Evolutionary conservation across 768 basidiomycete genomes (phyloP).

Genomic region (Albatrellus ellisii): DNA sequence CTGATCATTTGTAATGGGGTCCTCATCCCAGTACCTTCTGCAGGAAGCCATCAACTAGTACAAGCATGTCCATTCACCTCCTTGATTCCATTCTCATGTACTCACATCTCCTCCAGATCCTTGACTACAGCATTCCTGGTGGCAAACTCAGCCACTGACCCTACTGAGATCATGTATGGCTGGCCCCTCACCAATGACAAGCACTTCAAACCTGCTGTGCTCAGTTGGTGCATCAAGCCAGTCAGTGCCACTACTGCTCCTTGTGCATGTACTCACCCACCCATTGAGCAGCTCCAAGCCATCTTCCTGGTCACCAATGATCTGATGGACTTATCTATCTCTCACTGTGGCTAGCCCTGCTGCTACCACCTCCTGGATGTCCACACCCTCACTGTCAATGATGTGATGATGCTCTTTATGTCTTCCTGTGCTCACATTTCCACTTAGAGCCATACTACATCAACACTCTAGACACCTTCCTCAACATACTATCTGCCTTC

Average conservation of each 20-base stretch:
- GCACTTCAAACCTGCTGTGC: conserved; percentile 74
- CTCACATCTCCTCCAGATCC: no score
- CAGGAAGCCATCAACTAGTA: no score
- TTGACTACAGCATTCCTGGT: conserved; percentile 87
- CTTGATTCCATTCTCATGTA: no score
- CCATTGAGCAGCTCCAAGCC: conserved; percentile 95
- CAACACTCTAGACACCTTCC: conserved; percentile 84
- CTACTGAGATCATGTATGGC: conserved; percentile 77
- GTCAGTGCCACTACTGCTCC: conserved; percentile 33
- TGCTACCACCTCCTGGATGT: conserved; percentile 71
- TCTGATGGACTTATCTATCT: conserved; percentile 94
- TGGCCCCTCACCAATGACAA: conserved; percentile 61
- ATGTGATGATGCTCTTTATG: conserved; percentile 93
- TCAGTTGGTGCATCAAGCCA: conserved; percentile 94
- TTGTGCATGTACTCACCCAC: not conserved
- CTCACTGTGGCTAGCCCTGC: conserved; percentile 85
- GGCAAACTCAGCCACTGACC: conserved; percentile 91
- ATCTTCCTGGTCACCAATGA: conserved; percentile 95
- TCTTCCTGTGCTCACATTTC: conserved; percentile 80
- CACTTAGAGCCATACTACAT: conserved; percentile 69
- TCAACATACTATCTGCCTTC: conserved; percentile 44
- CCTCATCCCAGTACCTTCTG: no score
- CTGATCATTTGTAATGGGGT: no score
- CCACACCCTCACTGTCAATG: conserved; percentile 86
- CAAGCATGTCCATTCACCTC: no score